Evolutionary conservation across 805 yeast species (phyloP), one percentile per base, ranked within the genome.

Genomic region (Vanderwaltozyma verrucispora): DNA sequence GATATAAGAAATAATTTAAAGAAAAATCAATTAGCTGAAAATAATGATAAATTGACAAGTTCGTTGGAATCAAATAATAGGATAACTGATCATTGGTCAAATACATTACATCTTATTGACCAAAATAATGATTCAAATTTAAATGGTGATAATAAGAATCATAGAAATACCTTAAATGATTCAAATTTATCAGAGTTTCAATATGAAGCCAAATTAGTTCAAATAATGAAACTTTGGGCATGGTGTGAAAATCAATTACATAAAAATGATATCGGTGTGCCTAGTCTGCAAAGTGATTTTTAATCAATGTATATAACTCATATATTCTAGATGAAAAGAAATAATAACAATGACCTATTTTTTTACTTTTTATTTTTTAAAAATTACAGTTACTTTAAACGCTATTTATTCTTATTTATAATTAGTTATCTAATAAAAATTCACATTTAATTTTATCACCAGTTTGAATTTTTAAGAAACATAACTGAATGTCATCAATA

Each of bases 161-260:
- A 29, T 18, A 4, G 4, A 17, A 28, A 28, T 15, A 14, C 30
- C 5, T 28, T 28, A 13, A 23, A 13, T 14, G 33, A 6, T 31
- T 13, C 15, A 12, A 36, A 41, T 21, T 25, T 44, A 5, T 34
- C 44, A 17, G 48, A 46, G 28, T 33, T 41, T 18, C 42, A 44
- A 28, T 47, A 51, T 35, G 62, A 57, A 33, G 51, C 59, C 6
- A 64, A 62, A 42, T 57, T 80, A 40, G 74, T 75, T 44, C 68
- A 72, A 38, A 60, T 79, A 20, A 63, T 77, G 35, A 74, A 75
- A 49, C 50, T 79, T 32, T 78, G 82, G 81, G 65, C 71, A 3
- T 74, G 82, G 65, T 73, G 80, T 8, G 84, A 77, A 49, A 73
- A 73, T 48, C 59, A 71, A 50, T 48, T 74, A 31, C 58, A 64